phyloP scores from a whole-genome alignment of 306 rosid species.

The Vigna nakashimae region DNA sequence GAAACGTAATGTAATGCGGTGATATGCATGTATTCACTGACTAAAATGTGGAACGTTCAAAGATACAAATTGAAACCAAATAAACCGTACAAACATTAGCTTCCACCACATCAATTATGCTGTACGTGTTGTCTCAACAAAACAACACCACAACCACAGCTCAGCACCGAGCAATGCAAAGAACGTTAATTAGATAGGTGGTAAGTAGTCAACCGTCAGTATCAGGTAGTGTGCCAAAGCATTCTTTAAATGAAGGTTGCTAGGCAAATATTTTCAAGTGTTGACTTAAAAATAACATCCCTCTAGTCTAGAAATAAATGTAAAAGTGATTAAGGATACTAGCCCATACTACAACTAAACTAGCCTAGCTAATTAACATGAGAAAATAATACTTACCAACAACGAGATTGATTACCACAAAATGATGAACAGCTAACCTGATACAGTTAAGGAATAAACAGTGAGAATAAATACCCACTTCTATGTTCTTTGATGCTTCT shows the following conservation, averaged over 20 bases:
- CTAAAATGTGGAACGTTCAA: background rate
- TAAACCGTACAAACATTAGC: background rate
- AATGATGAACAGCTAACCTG: slow-evolving; percentile 46
- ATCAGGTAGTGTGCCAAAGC: slow-evolving; percentile 30
- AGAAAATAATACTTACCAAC: slow-evolving; percentile 51
- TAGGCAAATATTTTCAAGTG: slow-evolving; percentile 47
- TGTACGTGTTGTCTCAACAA: slow-evolving; percentile 1
- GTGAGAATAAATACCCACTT: slow-evolving; percentile 36
- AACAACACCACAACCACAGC: slow-evolving; percentile 4
- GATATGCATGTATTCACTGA: background rate
- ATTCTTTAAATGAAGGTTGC: slow-evolving; percentile 47
- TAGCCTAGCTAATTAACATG: slow-evolving; percentile 44
- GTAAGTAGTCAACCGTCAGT: background rate
- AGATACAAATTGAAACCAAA: background rate
- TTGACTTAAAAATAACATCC: slow-evolving; percentile 47
- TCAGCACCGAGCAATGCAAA: slow-evolving; percentile 13
- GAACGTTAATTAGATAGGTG: slow-evolving; percentile 2
- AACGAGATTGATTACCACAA: slow-evolving; percentile 52
- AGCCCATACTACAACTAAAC: slow-evolving; percentile 51
- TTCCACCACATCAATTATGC: background rate
- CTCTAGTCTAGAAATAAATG: slow-evolving; percentile 48
- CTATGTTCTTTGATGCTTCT: slow-evolving; percentile 70
- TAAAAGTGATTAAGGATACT: slow-evolving; percentile 35
- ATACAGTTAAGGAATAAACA: slow-evolving; percentile 34
- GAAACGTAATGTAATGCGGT: background rate